These are phyloP conservation scores for Cicer arietinum DNA, from an alignment of 306 rosid species.

Conservation along the genomic window DNA sequence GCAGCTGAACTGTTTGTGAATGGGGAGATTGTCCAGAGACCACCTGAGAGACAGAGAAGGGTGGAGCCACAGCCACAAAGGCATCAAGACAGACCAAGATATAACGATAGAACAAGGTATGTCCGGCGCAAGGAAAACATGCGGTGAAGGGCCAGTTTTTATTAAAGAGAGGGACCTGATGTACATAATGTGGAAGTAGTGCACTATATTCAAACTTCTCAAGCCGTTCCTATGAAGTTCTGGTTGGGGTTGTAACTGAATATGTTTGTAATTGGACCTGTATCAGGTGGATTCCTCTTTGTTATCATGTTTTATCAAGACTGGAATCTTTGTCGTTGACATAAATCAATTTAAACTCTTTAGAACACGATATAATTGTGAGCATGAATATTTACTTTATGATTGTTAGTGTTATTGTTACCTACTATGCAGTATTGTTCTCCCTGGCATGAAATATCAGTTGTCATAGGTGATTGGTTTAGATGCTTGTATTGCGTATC, in stretches of 20 bases:
- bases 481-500: background rate
- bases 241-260: background rate
- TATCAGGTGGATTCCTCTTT: conserved; percentile 14
- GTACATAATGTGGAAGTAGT: conserved; percentile 38
- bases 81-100: conserved; percentile 87
- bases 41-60: conserved; percentile 95
- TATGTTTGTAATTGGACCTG: conserved; percentile 9
- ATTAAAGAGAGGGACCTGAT: conserved; percentile 27
- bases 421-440: background rate
- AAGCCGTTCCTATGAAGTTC: conserved; percentile 10
- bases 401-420: background rate
- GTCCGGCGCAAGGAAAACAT: conserved; percentile 73
- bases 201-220: conserved; percentile 44
- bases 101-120: conserved; percentile 85
- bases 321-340: background rate
- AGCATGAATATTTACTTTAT: conserved; percentile 21
- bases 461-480: background rate
- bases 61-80: conserved; percentile 94
- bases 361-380: background rate
- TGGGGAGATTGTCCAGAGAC: conserved; percentile 94
- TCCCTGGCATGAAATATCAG: background rate
- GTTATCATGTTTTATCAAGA: background rate
- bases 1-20: conserved; percentile 92
- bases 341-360: background rate
- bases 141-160: conserved; percentile 49